Evolutionary conservation across 139 green algal species (phyloP).

Genomic region (Monoraphidium neglectum): DNA sequence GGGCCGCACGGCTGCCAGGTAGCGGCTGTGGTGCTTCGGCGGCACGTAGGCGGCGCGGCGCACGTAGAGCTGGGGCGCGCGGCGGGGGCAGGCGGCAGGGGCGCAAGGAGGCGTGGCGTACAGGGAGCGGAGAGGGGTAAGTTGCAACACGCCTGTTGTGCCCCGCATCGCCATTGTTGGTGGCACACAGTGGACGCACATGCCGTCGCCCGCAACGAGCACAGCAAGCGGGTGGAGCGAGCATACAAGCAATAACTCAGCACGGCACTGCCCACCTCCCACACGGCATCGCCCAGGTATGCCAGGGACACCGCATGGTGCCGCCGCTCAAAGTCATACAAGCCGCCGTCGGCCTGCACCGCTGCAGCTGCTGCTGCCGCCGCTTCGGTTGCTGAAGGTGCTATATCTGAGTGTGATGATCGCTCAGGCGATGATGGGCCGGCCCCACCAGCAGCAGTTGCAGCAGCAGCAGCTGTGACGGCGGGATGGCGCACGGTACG

Average conservation of each 20-base stretch:
- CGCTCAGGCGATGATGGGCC: no score
- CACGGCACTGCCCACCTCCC: constrained; percentile 16
- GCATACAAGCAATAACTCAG: neutral
- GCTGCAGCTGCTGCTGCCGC: no score
- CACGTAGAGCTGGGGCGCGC: constrained; percentile 8
- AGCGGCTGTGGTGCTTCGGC: constrained; percentile 16
- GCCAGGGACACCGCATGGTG: constrained; percentile 10
- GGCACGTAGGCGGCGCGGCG: constrained; percentile 10
- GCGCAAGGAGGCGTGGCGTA: neutral
- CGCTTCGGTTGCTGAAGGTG: no score
- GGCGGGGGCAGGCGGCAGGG: neutral
- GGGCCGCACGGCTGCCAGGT: constrained; percentile 11
- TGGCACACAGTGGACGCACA: neutral
- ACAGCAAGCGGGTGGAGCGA: neutral
- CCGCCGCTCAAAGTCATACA: no score
- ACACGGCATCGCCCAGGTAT: constrained; percentile 22
- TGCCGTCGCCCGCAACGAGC: neutral
- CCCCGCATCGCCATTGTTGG: neutral
- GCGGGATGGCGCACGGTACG: no score
- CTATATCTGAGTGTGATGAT: no score
- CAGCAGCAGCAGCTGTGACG: no score
- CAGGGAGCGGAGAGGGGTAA: no score
- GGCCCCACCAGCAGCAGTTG: no score
- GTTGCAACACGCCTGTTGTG: no score
- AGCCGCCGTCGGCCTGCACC: no score